A percentile compares a stretch with the other conserved stretches of the same genome.
These are phyloP conservation scores for Chaetomium strumarium DNA, from an alignment of 2,329 filamentous ascomycete species.

Conservation along the genomic window DNA sequence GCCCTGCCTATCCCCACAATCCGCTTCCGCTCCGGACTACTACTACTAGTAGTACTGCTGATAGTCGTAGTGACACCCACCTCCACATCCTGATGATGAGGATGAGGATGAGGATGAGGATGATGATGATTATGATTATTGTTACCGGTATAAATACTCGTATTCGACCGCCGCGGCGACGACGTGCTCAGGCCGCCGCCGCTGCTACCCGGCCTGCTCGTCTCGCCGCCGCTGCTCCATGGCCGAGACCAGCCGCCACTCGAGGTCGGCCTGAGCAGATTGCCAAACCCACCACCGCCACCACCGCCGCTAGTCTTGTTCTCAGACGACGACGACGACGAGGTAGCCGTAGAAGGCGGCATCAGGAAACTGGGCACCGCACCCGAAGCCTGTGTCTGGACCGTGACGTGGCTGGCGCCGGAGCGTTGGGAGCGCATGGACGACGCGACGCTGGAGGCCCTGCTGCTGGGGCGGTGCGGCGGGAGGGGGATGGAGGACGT, in stretches of 20 bases:
- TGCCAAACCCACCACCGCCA: constrained; percentile 14
- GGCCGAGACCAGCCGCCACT: constrained; percentile 23
- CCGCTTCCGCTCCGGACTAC: constrained; percentile 24
- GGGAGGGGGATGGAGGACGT: constrained; percentile 43
- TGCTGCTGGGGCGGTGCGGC: constrained; percentile 41
- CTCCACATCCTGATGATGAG: too few relatives aligned
- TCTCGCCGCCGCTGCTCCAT: constrained; percentile 5
- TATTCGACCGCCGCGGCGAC: background rate
- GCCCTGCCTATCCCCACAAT: constrained; percentile 25
- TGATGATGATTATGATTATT: too few relatives aligned
- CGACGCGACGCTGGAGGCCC: constrained; percentile 44
- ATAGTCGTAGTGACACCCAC: background rate
- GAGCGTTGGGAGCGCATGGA: constrained; percentile 38
- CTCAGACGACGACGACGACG: constrained; percentile 16
- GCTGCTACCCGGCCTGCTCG: constrained; percentile 17
- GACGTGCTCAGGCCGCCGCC: constrained; percentile 2
- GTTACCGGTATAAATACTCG: too few relatives aligned
- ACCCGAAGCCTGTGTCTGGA: constrained; percentile 23
- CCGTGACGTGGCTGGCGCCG: constrained; percentile 9
- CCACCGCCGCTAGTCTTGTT: constrained; percentile 20
- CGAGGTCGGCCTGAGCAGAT: constrained; percentile 20
- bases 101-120: too few relatives aligned
- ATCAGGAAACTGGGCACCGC: constrained; percentile 30
- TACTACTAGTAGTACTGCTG: constrained; percentile 2
- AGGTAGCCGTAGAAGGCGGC: constrained; percentile 26